These are phyloP conservation scores for Hypholoma fasciculare DNA, from an alignment of 768 basidiomycete species.

Conservation along the genomic window DNA sequence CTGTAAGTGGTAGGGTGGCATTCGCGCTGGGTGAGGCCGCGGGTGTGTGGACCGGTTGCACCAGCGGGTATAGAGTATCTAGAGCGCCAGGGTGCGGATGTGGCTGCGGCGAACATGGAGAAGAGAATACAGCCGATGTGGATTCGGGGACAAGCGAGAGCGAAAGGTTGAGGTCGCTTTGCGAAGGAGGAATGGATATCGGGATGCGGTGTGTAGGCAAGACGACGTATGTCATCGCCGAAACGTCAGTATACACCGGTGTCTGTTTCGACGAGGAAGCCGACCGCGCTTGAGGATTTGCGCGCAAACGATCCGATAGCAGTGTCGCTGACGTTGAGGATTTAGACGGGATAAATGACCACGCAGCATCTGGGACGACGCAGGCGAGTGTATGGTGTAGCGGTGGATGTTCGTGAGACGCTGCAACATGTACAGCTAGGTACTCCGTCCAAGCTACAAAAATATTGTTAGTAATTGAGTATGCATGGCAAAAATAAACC, in stretches of 20 bases:
- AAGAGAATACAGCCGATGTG: constrained; percentile 18
- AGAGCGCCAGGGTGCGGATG: neutral
- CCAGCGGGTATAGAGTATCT: neutral
- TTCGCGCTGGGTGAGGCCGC: constrained; percentile 5
- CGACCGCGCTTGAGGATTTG: constrained; percentile 16
- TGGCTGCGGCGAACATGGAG: constrained; percentile 9
- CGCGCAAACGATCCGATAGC: constrained; percentile 26
- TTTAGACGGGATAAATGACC: constrained; percentile 50
- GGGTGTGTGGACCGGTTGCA: neutral
- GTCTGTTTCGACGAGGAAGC: constrained; percentile 22
- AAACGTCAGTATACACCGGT: constrained; percentile 38
- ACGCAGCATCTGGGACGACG: constrained; percentile 58
- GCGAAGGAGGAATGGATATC: constrained; percentile 33
- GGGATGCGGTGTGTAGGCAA: constrained; percentile 43
- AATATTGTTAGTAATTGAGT: constrained; percentile 1
- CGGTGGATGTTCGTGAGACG: constrained; percentile 43
- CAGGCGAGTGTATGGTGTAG: constrained; percentile 62
- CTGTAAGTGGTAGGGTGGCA: constrained; percentile 17
- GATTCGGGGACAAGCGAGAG: constrained; percentile 35
- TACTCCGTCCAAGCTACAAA: constrained; percentile 65
- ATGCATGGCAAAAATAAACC: neutral
- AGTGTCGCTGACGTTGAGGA: constrained; percentile 12
- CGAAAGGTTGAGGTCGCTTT: constrained; percentile 34
- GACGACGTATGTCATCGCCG: constrained; percentile 52
- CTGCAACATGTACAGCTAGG: constrained; percentile 40